A percentile compares a stretch with the other conserved stretches of the same genome.
Conservation (phyloP, 2,329 filamentous ascomycete species). For the Alternaria brassicicola region DNA sequence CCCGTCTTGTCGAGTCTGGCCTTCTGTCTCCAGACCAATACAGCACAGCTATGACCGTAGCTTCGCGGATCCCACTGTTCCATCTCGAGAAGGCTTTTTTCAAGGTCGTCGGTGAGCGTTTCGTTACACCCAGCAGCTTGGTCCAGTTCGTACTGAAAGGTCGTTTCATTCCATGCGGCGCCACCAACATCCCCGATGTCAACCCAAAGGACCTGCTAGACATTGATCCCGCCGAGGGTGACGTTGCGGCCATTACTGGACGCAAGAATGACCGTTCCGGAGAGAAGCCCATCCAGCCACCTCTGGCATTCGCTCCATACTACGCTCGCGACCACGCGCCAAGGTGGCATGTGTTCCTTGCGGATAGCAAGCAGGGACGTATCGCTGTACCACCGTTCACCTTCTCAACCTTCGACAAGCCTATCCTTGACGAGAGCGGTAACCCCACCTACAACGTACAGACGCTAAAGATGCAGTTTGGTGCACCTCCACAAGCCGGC, state of each 20-base stretch:
- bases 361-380: constrained; percentile 91
- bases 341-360: constrained; percentile 92
- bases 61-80: constrained; percentile 81
- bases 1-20: constrained; percentile 70
- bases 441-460: constrained; percentile 94
- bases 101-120: constrained; percentile 94
- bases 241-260: constrained; percentile 82
- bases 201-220: constrained; percentile 84
- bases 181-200: constrained; percentile 73
- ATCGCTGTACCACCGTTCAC: constrained; percentile 96
- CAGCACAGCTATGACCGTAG: constrained; percentile 73
- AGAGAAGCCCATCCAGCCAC: constrained; percentile 72
- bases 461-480: constrained; percentile 96
- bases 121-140: constrained; percentile 88
- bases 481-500: constrained; percentile 87
- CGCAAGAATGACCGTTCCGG: constrained; percentile 71
- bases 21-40: constrained; percentile 81
- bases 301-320: constrained; percentile 88
- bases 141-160: constrained; percentile 96
- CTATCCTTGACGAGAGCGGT: constrained; percentile 78
- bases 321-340: constrained; percentile 88
- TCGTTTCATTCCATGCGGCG: constrained; percentile 88
- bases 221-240: constrained; percentile 89
- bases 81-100: constrained; percentile 93
- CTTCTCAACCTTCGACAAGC: constrained; percentile 91